Percentiles rank a stretch among this genome's conserved stretches.
Evolutionary conservation across 805 yeast genomes (phyloP).

Genomic region (Kazachstania taianensis): DNA sequence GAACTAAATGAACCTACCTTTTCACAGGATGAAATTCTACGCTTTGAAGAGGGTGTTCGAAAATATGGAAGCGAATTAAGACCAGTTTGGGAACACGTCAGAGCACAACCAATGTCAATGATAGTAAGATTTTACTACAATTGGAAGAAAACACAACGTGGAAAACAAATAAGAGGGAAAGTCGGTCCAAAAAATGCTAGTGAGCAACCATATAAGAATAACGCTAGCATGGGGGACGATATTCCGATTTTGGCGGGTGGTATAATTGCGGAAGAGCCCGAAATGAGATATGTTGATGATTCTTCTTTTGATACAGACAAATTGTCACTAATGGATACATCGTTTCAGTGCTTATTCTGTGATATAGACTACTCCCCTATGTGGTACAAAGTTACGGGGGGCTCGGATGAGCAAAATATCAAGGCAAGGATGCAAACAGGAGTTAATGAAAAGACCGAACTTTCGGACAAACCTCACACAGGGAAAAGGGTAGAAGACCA

Average conservation of each 20-base stretch:
- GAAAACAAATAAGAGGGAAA: conserved; percentile 79
- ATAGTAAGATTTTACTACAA: conserved; percentile 79
- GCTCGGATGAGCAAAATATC: conserved; percentile 22
- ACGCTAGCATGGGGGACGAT: background rate
- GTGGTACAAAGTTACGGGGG: conserved; percentile 30
- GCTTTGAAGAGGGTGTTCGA: conserved; percentile 67
- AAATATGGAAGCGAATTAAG: conserved; percentile 70
- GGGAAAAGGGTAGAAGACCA: conserved; percentile 6
- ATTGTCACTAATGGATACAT: conserved; percentile 30
- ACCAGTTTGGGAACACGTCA: conserved; percentile 63
- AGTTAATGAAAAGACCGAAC: conserved; percentile 14
- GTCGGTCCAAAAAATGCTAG: no score
- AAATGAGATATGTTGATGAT: conserved; percentile 33
- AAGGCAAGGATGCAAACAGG: conserved; percentile 16
- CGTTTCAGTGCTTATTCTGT: conserved; percentile 67
- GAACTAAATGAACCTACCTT: conserved; percentile 71
- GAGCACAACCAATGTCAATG: conserved; percentile 63
- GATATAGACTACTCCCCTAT: conserved; percentile 30
- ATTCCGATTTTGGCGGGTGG: conserved; percentile 1
- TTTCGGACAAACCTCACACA: conserved; percentile 8
- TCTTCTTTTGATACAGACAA: conserved; percentile 55
- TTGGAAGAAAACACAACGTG: conserved; percentile 82
- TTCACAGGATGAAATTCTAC: conserved; percentile 45
- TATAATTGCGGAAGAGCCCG: conserved; percentile 6
- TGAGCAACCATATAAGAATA: conserved; percentile 11